phyloP scores from a whole-genome alignment of 1,139 yeast species.

The Taphrina pruni region DNA sequence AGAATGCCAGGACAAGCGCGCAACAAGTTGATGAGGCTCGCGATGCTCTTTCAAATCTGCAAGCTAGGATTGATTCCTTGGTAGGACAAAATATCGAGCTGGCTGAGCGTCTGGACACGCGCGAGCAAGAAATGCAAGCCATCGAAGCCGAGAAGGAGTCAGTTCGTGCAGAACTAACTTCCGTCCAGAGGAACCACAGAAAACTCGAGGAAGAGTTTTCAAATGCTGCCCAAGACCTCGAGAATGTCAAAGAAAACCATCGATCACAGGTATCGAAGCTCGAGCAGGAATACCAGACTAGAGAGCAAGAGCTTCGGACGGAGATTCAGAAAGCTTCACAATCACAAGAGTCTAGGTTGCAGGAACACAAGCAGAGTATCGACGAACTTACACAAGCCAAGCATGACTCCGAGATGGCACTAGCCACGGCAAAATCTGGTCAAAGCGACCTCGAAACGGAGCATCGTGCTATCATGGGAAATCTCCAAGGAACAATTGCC shows the following conservation, averaged over 20 bases:
- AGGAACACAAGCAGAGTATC: not conserved
- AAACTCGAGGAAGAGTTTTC: constrained; percentile 1
- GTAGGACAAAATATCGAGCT: not conserved
- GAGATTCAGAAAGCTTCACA: not conserved
- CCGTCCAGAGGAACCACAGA: not conserved
- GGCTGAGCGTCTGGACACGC: not conserved
- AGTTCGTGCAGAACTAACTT: not conserved
- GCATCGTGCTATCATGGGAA: not conserved
- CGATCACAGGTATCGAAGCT: not conserved
- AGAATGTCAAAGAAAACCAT: not conserved
- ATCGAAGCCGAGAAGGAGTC: not conserved
- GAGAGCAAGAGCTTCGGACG: not conserved
- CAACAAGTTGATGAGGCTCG: not conserved
- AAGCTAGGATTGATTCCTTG: not conserved
- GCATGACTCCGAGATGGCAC: not conserved
- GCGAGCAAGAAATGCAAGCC: not conserved
- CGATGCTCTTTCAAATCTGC: not conserved
- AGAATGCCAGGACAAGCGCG: not conserved
- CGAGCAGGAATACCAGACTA: not conserved
- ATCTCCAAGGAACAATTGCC: not conserved
- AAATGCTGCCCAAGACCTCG: not conserved
- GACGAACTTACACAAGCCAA: not conserved
- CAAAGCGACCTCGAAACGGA: not conserved
- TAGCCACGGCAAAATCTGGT: not conserved
- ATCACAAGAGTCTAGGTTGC: not conserved